These are phyloP conservation scores for Tetrastigma voinierianum DNA, from an alignment of 164 flowering plant genomes.

Conservation along the genomic window DNA sequence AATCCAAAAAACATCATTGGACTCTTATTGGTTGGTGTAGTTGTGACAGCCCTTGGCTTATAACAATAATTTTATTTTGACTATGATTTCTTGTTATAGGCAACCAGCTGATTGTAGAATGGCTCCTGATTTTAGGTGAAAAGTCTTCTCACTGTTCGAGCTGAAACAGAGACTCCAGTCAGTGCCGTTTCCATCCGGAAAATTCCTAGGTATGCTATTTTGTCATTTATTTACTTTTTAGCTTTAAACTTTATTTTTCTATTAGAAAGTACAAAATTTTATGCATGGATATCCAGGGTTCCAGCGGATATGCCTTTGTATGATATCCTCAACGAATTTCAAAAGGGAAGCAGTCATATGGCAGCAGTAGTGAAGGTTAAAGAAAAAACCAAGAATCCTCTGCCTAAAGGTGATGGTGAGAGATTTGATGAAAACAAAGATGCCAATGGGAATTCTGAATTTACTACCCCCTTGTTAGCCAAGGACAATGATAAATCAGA, in stretches of 20 bases:
- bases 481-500: constrained; percentile 45
- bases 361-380: constrained; percentile 94
- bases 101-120: constrained; percentile 1
- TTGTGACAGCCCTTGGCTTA: too few species aligned
- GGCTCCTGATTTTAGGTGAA: constrained; percentile 55
- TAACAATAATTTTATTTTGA: not conserved
- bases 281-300: constrained; percentile 30
- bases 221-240: not conserved
- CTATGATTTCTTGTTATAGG: not conserved
- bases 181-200: constrained; percentile 95
- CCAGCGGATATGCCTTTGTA: constrained; percentile 97
- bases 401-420: constrained; percentile 36
- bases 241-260: not conserved
- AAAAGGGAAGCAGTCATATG: constrained; percentile 98
- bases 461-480: constrained; percentile 58
- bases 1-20: constrained; percentile 59
- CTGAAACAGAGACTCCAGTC: constrained; percentile 97
- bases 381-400: constrained; percentile 39
- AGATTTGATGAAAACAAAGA: constrained; percentile 32
- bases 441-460: constrained; percentile 25
- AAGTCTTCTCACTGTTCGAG: constrained; percentile 92
- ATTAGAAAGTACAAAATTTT: not conserved
- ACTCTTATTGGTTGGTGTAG: constrained; percentile 71
- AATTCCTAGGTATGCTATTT: constrained; percentile 73
- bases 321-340: constrained; percentile 95